Evolutionary conservation across 371 early-diverging fungal species (phyloP), one percentile per base, ranked within the genome.

Genomic region (Mucor circinelloides): DNA sequence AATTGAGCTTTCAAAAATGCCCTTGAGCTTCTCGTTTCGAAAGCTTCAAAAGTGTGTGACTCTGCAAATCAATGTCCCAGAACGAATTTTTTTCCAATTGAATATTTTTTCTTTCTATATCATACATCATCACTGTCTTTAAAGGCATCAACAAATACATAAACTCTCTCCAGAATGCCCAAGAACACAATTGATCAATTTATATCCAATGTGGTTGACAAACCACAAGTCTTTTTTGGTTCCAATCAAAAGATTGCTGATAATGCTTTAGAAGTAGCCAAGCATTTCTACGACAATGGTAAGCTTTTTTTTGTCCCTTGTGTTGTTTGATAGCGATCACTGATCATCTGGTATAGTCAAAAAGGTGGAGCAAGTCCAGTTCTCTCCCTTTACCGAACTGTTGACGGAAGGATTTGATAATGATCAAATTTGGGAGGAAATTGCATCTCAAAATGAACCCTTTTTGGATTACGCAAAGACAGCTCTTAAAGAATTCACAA

Each of bases 371-470:
- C 72, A 61, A 17, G 28, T 70, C 5, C 70, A 73, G 54, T 77
- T 81, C 13, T 81, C 84, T 13, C 90, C 89, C 6, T 82, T 92
- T 38, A 64, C 74, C 31, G 89, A 87, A 58, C 72, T 95, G 6
- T 81, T 88, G 28, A 81, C 85, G 5, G 90, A 93, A 42, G 95
- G 94, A 0, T 94, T 94, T 70, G 94, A 95, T 71, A 78, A 85
- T 50, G 90, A 92, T 66, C 96, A 95, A 84, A 89, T 97, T 58
- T 97, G 98, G 98, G 95, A 95, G 80, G 93, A 95, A 74, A 84
- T 97, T 63, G 89, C 91, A 44, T 75, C 93, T 66, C 91, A 91
- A 66, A 96, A 96, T 73, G 84, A 86, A 64, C 93, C 94, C 0
- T 90, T 95, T 65, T 70, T 94, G n/a, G 78, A 85, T 28, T 89